Evolutionary conservation across 78 protist genomes (phyloP).

Genomic region (slime mould (Dictyostelium discoideum)): dicty_2.7 NC_007089.4:5855501-5856000

Average conservation of each 20-base stretch:
- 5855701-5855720: background rate
- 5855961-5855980: background rate
- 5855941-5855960: background rate
- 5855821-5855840: background rate
- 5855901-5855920: background rate
- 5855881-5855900: background rate
- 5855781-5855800: background rate
- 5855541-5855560: background rate
- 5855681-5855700: background rate
- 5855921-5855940: background rate
- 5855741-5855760: background rate
- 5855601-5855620: background rate
- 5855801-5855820: background rate
- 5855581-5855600: background rate
- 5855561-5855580: background rate
- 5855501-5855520: background rate
- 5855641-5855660: background rate
- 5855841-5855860: background rate
- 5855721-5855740: background rate
- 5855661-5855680: background rate
- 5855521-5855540: background rate
- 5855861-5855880: no score
- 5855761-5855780: background rate
- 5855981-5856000: background rate
- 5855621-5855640: background rate